Evolutionary conservation across 305 asterid genomes (phyloP).

Genomic region (Vinca major): DNA sequence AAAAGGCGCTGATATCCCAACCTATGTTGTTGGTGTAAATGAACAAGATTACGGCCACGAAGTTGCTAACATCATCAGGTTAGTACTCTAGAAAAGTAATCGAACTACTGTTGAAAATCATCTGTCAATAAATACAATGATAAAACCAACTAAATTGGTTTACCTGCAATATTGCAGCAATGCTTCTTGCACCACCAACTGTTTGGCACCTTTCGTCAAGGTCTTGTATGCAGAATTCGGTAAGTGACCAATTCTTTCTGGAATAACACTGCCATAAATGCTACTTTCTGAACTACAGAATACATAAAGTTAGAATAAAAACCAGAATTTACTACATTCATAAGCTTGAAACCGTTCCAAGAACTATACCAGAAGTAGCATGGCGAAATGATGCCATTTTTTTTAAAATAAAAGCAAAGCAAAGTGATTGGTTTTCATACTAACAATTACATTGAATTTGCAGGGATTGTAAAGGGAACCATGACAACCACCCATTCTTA

Average conservation of each 20-base stretch:
- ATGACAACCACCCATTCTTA: constrained; percentile 98
- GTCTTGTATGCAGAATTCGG: constrained; percentile 81
- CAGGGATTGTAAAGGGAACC: constrained; percentile 94
- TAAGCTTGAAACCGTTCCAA: neutral
- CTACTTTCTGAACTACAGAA: neutral
- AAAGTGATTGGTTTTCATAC: too few relatives aligned
- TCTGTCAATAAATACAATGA: neutral
- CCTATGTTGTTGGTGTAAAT: constrained; percentile 83
- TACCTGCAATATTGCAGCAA: constrained; percentile 43
- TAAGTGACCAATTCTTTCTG: constrained; percentile 19
- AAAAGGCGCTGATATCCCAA: constrained; percentile 85
- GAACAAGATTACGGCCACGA: constrained; percentile 74
- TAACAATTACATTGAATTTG: constrained; percentile 11
- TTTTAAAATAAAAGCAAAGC: neutral
- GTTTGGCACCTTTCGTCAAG: constrained; percentile 92
- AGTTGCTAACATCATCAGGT: constrained; percentile 79
- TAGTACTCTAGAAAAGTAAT: neutral
- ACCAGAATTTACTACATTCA: neutral
- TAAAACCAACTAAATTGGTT: neutral
- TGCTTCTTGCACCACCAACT: constrained; percentile 98
- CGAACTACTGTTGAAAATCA: neutral
- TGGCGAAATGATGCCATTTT: neutral
- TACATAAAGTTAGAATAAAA: neutral
- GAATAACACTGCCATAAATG: neutral
- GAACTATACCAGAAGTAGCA: neutral